A percentile compares a stretch with the other conserved stretches of the same genome.
Conservation (phyloP, 1,139 yeast genomes). For the Geotrichum klebahnii region DNA sequence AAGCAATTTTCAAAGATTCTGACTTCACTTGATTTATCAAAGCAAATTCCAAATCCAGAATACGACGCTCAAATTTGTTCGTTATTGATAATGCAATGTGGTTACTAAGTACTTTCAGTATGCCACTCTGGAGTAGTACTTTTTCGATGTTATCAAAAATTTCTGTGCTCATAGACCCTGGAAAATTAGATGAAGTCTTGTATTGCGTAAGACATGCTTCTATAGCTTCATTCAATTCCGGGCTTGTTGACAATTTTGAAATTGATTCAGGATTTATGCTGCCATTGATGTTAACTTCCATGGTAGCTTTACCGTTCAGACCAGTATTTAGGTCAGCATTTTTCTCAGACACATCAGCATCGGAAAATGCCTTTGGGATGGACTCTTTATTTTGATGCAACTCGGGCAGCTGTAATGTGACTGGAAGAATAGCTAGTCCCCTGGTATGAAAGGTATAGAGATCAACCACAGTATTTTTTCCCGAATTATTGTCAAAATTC, state of each 20-base stretch:
- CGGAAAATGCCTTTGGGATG: neutral
- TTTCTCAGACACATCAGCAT: neutral
- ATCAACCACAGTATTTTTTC: slow-evolving; percentile 10
- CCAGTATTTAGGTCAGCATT: neutral
- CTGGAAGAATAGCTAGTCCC: slow-evolving; percentile 19
- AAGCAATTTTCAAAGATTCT: neutral
- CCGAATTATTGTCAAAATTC: slow-evolving; percentile 1
- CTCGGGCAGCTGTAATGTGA: neutral
- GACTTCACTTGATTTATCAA: neutral
- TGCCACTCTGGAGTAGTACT: slow-evolving; percentile 17
- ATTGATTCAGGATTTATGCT: neutral
- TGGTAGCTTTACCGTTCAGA: neutral
- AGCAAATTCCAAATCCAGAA: slow-evolving; percentile 1
- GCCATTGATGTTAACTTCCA: neutral
- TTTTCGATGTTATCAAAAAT: slow-evolving; percentile 6
- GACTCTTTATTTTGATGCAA: neutral
- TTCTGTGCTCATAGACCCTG: slow-evolving; percentile 1
- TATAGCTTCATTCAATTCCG: neutral
- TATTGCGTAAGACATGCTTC: slow-evolving; percentile 6
- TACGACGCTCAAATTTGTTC: slow-evolving; percentile 3
- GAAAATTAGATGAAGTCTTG: slow-evolving; percentile 7
- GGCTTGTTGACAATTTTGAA: neutral
- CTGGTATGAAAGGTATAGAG: slow-evolving; percentile 19
- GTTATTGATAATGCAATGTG: slow-evolving; percentile 1
- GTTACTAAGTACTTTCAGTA: slow-evolving; percentile 7